Evolutionary conservation across 176 grass and related monocot species (phyloP).

Genomic region (Ananas comosus): DNA sequence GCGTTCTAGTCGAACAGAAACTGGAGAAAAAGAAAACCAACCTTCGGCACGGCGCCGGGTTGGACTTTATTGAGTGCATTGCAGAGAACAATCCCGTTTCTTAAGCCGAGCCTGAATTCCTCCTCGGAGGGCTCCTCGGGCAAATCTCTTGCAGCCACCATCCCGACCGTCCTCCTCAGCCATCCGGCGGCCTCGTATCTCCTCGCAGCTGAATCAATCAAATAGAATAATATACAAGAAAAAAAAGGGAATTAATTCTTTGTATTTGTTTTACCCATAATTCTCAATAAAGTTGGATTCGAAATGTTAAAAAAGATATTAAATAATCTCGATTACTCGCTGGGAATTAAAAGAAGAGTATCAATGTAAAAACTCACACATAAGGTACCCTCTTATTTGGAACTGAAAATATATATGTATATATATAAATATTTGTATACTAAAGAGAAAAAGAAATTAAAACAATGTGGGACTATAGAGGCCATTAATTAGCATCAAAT

Average conservation of each 20-base stretch:
- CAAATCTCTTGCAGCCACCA: conserved; percentile 56
- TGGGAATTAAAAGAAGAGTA: neutral
- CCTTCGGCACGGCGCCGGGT: conserved; percentile 61
- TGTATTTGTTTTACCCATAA: neutral
- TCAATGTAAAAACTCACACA: too few species aligned
- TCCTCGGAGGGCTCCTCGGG: conserved; percentile 80
- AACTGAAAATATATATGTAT: neutral
- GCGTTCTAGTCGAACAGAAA: conserved; percentile 2
- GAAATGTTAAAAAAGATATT: too few species aligned
- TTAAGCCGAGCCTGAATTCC: conserved; percentile 72
- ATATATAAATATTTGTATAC: neutral
- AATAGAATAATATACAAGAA: conserved; percentile 8
- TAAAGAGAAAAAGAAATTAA: neutral
- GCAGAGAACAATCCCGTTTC: conserved; percentile 92
- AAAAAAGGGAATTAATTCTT: neutral
- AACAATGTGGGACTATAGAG: neutral
- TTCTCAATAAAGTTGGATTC: neutral
- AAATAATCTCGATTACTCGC: neutral
- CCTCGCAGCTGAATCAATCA: conserved; percentile 50
- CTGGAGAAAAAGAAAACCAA: conserved; percentile 30
- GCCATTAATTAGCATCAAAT: neutral
- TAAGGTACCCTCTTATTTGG: too few species aligned
- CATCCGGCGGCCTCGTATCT: conserved; percentile 80
- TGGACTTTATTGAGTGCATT: conserved; percentile 86
- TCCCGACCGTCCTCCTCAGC: conserved; percentile 65